These are phyloP conservation scores for Yamadazyma philogaea DNA, from an alignment of 805 yeast species.

Conservation along the genomic window DNA sequence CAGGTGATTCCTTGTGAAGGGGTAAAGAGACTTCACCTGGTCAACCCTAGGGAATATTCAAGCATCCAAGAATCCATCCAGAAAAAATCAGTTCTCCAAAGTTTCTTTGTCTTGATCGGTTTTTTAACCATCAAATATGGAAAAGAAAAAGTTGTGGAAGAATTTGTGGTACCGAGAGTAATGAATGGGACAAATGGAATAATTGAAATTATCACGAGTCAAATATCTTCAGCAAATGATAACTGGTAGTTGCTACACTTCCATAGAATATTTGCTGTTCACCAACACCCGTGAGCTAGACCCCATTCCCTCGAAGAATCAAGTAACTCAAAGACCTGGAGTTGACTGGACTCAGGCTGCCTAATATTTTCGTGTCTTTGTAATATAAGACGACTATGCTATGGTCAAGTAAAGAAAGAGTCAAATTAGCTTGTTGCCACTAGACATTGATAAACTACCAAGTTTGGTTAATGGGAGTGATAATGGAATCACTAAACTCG, in stretches of 20 bases:
- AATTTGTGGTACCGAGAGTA: conserved; percentile 20
- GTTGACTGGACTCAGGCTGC: too few relatives aligned
- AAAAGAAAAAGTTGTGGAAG: conserved; percentile 19
- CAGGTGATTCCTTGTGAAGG: conserved; percentile 32
- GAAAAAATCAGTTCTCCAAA: conserved; percentile 28
- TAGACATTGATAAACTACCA: too few relatives aligned
- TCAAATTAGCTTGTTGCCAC: too few relatives aligned
- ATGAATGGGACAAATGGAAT: conserved; percentile 32
- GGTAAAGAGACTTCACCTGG: conserved; percentile 21
- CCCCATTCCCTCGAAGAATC: too few relatives aligned
- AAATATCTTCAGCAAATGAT: background rate
- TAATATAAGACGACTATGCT: too few relatives aligned
- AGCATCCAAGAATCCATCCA: conserved; percentile 10
- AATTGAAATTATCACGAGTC: conserved; percentile 18
- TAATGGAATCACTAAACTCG: background rate
- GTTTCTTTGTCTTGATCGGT: conserved; percentile 40
- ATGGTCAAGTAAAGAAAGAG: too few relatives aligned
- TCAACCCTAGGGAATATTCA: conserved; percentile 1
- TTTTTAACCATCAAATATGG: conserved; percentile 29
- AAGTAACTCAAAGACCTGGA: too few relatives aligned
- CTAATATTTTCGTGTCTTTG: too few relatives aligned
- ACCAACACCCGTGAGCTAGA: too few relatives aligned
- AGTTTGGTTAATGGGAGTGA: too few relatives aligned
- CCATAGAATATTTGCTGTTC: too few relatives aligned
- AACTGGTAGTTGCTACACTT: conserved; percentile 1